Base-by-base conservation (phyloP, 257 asterid genomes). In the Solanum rostratum region DNA sequence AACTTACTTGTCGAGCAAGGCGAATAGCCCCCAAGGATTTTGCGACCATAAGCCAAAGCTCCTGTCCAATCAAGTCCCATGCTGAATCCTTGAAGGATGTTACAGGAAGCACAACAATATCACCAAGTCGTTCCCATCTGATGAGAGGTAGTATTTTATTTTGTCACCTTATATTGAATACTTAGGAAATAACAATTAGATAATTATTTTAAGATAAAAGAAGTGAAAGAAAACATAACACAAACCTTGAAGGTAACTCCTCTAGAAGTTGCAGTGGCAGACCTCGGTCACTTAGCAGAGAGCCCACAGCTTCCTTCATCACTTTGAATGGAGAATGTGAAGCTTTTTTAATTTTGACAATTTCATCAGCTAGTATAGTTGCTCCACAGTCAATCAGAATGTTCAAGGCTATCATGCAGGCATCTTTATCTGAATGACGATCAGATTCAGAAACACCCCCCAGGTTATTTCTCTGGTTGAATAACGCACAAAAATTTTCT, bases 41-140 rank as follows among this genome's bases (percentile, higher is more conserved):
- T 83, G 99, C 97, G 83, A 97, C 95, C 50, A 90, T 81, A 70
- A 95, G 92, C 99, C 99, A 97, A 79, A 95, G 92, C 85, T 95
- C 97, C 86, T 87, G 91, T 24, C 88, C 93, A 81, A 97, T 85
- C 50, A 89, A 86, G 80, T 89, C 92, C 99, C 99, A 97, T 6
- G 84, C 88, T 74, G 92, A 94, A 85, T 91, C 98, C 84, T 86
- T 89, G 90, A 97, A 95, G 73, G 98, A 94, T 49, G 89, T 88
- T 60, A 84, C 86, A 71, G 99, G 99, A 83, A 97, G 98, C 86
- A 97, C 97, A 74, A 86, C 78, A 76, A 97, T 89, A 87, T 94
- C 98, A 66, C 99, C 98, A 49, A 97, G 92, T 39, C 96, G 93
- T 87, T 97, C 98, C 99, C 99, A 97, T 88, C 99, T 97, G 91